Percentiles rank a stretch among this genome's conserved stretches.
These are phyloP conservation scores for Tetrapisispora iriomotensis DNA, from an alignment of 805 yeast species.

Conservation along the genomic window DNA sequence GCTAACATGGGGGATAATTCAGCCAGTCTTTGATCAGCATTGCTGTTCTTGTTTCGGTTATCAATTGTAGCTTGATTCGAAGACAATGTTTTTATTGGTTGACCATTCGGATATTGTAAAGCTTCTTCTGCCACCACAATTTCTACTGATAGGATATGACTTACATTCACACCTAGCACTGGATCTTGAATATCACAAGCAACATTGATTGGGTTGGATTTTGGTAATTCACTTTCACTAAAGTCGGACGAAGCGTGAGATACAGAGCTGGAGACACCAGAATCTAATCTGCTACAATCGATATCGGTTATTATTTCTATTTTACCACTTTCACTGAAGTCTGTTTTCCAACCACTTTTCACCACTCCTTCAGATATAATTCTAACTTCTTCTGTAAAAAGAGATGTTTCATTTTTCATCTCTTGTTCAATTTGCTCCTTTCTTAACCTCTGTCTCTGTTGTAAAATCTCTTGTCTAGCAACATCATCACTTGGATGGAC, in stretches of 20 bases:
- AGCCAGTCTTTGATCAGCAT: constrained; percentile 34
- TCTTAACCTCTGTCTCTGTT: constrained; percentile 25
- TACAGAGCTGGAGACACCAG: constrained; percentile 40
- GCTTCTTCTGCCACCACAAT: constrained; percentile 91
- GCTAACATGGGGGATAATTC: constrained; percentile 37
- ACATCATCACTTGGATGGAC: constrained; percentile 32
- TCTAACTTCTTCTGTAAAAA: constrained; percentile 65
- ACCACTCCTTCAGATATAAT: constrained; percentile 70
- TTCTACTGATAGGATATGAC: constrained; percentile 73
- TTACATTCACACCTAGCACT: constrained; percentile 62
- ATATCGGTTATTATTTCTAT: constrained; percentile 73
- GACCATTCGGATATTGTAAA: constrained; percentile 34
- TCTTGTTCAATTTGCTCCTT: constrained; percentile 27
- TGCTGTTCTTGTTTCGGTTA: background rate
- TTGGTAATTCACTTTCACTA: constrained; percentile 13
- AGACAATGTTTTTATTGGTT: constrained; percentile 21
- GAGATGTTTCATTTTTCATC: constrained; percentile 28
- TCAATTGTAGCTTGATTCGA: background rate
- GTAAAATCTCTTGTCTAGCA: constrained; percentile 24
- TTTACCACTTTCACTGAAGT: constrained; percentile 66
- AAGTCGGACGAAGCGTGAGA: constrained; percentile 36
- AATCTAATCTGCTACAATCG: constrained; percentile 46
- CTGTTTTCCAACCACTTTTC: constrained; percentile 92
- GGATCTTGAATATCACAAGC: constrained; percentile 80
- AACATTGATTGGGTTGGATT: constrained; percentile 36